Evolutionary conservation across 257 asterid species (phyloP).

Genomic region (Avicennia marina): DNA sequence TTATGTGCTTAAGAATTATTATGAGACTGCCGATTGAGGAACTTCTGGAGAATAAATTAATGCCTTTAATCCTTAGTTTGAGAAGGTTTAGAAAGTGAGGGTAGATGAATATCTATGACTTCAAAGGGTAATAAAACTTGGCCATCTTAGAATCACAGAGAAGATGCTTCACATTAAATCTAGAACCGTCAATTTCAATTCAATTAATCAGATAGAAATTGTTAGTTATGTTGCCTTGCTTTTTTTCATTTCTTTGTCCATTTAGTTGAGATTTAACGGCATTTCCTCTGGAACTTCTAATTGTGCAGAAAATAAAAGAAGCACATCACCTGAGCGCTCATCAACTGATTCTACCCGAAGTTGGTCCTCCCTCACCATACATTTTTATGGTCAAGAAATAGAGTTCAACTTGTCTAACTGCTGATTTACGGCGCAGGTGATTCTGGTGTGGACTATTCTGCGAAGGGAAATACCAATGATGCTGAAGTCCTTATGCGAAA

Average conservation of each 20-base stretch:
- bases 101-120: no score
- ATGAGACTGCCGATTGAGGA: no score
- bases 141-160: no score
- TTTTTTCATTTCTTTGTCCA: no score
- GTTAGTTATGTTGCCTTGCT: not conserved
- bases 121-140: no score
- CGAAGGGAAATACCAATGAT: not conserved
- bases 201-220: no score
- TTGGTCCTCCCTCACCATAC: conserved; percentile 11
- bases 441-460: conserved; percentile 15
- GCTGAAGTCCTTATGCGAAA: conserved; percentile 7
- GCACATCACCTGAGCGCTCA: conserved; percentile 20
- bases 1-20: no score
- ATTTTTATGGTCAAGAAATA: not conserved
- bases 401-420: not conserved
- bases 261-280: not conserved
- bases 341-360: conserved; percentile 23
- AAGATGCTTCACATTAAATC: no score
- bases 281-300: not conserved
- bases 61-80: no score
- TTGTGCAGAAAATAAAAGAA: conserved; percentile 14
- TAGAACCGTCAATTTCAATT: no score
- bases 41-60: no score
- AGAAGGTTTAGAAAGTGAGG: no score
- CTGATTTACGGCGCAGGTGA: conserved; percentile 6